These are phyloP conservation scores for Oenanthe javanica DNA, from an alignment of 140 eudicot genomes.

Conservation along the genomic window DNA sequence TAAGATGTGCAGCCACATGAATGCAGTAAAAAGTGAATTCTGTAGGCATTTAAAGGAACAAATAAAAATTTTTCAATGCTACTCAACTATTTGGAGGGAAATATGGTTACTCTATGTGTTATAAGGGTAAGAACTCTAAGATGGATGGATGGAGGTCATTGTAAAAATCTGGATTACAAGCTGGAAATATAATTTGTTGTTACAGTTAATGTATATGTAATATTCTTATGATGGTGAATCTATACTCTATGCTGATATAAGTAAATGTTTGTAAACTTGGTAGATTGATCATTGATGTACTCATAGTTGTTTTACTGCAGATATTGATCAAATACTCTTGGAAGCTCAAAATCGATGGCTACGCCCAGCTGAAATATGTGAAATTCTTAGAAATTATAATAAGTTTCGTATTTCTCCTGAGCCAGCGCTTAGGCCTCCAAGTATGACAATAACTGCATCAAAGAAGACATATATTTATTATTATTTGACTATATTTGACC, in stretches of 20 bases:
- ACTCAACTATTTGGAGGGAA: background rate
- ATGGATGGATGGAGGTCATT: background rate
- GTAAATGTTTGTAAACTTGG: background rate
- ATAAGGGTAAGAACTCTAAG: background rate
- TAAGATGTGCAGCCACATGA: background rate
- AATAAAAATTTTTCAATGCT: background rate
- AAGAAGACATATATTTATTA: background rate
- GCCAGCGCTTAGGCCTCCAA: constrained; percentile 83
- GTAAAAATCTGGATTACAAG: background rate
- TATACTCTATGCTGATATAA: background rate
- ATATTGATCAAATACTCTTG: constrained; percentile 74
- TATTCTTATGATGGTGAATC: background rate
- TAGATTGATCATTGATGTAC: background rate
- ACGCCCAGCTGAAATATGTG: constrained; percentile 96
- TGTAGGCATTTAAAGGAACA: background rate
- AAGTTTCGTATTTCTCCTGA: constrained; percentile 78
- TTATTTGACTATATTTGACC: background rate
- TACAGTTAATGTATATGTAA: background rate
- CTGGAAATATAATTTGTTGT: background rate
- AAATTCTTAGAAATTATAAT: constrained; percentile 65
- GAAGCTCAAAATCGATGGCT: constrained; percentile 98
- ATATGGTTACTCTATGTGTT: background rate
- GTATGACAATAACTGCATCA: constrained; percentile 38
- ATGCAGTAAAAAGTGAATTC: background rate
- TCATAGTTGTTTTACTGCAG: constrained; percentile 46